phyloP scores from a whole-genome alignment of 352 stramenopile genomes.

The Globisporangium emineosum region DNA sequence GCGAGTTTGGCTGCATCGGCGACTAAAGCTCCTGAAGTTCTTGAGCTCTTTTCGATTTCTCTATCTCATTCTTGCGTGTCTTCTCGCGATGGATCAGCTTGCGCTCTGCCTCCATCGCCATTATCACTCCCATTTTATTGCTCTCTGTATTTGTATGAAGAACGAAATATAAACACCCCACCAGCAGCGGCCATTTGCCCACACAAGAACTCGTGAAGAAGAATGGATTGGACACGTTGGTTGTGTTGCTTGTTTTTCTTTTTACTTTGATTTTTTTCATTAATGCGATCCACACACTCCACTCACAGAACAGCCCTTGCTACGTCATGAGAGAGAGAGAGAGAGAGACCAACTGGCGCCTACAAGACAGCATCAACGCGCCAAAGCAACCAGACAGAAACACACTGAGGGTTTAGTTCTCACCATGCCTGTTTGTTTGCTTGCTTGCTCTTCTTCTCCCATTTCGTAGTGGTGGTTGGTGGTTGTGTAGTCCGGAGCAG shows the following conservation, averaged over 20 bases:
- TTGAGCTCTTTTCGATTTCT: slow-evolving; percentile 1
- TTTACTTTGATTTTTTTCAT: slow-evolving; percentile 14
- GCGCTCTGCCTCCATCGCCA: slow-evolving; percentile 4
- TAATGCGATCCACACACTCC: slow-evolving; percentile 12
- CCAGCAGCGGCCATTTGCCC: slow-evolving; percentile 5
- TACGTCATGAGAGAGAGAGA: not conserved
- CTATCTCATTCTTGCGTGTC: not conserved
- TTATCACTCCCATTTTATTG: not conserved
- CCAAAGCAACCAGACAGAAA: not conserved
- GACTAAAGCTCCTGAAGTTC: slow-evolving; percentile 31
- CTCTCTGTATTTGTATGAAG: slow-evolving; percentile 15
- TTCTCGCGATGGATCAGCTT: not conserved
- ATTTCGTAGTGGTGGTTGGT: not conserved
- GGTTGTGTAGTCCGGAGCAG: not conserved
- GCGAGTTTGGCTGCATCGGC: slow-evolving; percentile 80
- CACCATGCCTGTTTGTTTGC: not conserved
- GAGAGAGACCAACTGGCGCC: not conserved
- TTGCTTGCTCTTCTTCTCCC: not conserved
- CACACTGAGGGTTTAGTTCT: not conserved
- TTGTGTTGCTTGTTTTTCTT: slow-evolving; percentile 8
- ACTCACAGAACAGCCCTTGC: not conserved
- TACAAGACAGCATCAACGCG: not conserved
- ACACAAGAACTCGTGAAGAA: slow-evolving; percentile 9
- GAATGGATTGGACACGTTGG: not conserved
- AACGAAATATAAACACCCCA: slow-evolving; percentile 15